Evolutionary conservation across 1,284 basidiomycete genomes (phyloP).

Genomic region (Marasmius oreades): DNA sequence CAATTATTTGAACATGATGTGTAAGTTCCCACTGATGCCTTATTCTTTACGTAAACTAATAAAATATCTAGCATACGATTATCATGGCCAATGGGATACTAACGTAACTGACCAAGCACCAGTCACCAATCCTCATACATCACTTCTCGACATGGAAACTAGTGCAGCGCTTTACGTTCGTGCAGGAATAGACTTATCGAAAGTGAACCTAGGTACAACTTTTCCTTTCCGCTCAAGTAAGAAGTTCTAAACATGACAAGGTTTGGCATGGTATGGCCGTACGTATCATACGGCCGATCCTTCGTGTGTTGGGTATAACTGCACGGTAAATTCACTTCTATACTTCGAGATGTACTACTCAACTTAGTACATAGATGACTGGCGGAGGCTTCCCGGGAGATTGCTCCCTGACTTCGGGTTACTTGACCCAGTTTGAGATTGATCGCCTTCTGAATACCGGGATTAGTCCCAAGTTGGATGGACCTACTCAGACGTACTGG

Average conservation of each 20-base stretch:
- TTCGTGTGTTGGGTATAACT: background rate
- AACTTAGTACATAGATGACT: conserved; percentile 10
- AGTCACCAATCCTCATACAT: conserved; percentile 20
- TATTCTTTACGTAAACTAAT: background rate
- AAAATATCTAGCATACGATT: conserved; percentile 18
- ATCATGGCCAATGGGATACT: conserved; percentile 23
- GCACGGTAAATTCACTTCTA: background rate
- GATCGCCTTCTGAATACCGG: conserved; percentile 2
- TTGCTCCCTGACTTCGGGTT: conserved; percentile 14
- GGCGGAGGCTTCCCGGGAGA: conserved; percentile 15
- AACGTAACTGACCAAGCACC: conserved; percentile 16
- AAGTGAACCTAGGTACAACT: background rate
- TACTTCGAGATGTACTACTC: too few species aligned
- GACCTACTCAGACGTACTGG: conserved; percentile 17
- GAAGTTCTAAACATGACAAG: background rate
- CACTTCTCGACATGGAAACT: conserved; percentile 17
- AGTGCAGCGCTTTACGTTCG: conserved; percentile 16
- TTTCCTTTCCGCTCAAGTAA: background rate
- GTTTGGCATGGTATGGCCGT: background rate
- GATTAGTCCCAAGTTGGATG: conserved; percentile 10
- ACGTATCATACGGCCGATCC: background rate
- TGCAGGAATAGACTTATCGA: conserved; percentile 17
- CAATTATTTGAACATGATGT: conserved; percentile 25
- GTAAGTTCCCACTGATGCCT: conserved; percentile 4
- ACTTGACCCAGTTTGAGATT: conserved; percentile 19